A percentile compares a stretch with the other conserved stretches of the same genome.
Evolutionary conservation across 2,329 filamentous ascomycete genomes (phyloP).

Genomic region (Hymenotorrendiella dingleyae): DNA sequence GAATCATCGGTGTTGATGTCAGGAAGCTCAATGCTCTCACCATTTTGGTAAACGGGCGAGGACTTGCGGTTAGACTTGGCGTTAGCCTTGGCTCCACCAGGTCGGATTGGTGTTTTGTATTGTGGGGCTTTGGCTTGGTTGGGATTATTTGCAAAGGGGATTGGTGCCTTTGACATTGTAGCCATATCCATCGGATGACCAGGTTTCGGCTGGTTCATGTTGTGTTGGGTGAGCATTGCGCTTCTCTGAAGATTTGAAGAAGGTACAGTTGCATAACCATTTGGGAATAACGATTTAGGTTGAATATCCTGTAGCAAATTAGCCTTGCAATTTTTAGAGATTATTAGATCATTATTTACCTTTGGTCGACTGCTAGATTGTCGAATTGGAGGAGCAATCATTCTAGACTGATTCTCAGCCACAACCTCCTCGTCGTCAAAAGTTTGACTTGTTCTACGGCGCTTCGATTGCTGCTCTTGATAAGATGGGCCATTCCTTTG

Average conservation of each 20-base stretch:
- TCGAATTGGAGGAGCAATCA: constrained; percentile 80
- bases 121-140: constrained; percentile 44
- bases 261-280: constrained; percentile 55
- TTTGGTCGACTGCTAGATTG: constrained; percentile 60
- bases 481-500: constrained; percentile 56
- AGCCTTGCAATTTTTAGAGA: constrained; percentile 24
- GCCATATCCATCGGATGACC: constrained; percentile 74
- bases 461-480: constrained; percentile 57
- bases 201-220: constrained; percentile 53
- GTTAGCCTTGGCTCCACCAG: constrained; percentile 35
- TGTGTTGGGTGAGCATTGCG: constrained; percentile 61
- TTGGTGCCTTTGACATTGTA: constrained; percentile 82
- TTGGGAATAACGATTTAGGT: constrained; percentile 53
- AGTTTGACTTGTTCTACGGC: constrained; percentile 74
- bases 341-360: constrained; percentile 26
- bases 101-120: constrained; percentile 67
- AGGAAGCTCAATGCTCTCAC: constrained; percentile 84
- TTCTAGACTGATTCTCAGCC: constrained; percentile 52
- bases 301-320: constrained; percentile 48
- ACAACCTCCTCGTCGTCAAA: constrained; percentile 57
- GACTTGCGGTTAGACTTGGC: constrained; percentile 54
- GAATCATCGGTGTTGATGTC: constrained; percentile 95
- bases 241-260: constrained; percentile 41
- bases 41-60: constrained; percentile 81
- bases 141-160: constrained; percentile 74